Percentiles rank a stretch among this genome's conserved stretches.
Conservation (phyloP, 208 protist species). For the Paratrypanosoma confusum region DNA sequence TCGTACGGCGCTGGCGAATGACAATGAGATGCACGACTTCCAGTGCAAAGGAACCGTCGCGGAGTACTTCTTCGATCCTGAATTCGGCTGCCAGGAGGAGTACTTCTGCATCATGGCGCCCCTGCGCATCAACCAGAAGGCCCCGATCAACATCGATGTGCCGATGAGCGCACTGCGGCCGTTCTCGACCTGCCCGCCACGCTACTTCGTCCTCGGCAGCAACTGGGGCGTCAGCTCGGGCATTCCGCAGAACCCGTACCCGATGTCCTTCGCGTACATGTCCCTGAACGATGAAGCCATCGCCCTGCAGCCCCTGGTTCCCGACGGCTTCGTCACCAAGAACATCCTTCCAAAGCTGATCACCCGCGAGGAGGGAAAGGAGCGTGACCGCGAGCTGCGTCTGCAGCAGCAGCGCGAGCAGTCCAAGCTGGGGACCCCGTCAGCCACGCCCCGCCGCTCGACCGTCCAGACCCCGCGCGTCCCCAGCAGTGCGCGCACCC, state of each 20-base stretch:
- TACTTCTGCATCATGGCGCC: slow-evolving; percentile 85
- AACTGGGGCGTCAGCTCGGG: slow-evolving; percentile 64
- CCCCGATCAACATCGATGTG: slow-evolving; percentile 33
- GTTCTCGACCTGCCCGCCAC: slow-evolving; percentile 66
- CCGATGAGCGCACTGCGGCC: slow-evolving; percentile 63
- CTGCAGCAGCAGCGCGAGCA: slow-evolving; percentile 16
- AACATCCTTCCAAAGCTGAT: slow-evolving; percentile 48
- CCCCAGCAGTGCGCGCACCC: slow-evolving; percentile 13
- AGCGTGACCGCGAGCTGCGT: slow-evolving; percentile 32
- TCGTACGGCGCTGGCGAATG: slow-evolving; percentile 61
- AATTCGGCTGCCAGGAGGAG: slow-evolving; percentile 68
- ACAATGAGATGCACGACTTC: slow-evolving; percentile 74
- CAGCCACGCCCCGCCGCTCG: slow-evolving; percentile 14
- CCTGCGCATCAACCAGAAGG: slow-evolving; percentile 42
- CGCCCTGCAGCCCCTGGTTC: slow-evolving; percentile 28
- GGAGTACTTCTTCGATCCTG: slow-evolving; percentile 79
- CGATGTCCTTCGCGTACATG: slow-evolving; percentile 53
- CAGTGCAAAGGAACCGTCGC: slow-evolving; percentile 57
- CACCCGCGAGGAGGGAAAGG: slow-evolving; percentile 41
- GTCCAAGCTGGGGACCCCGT: slow-evolving; percentile 1
- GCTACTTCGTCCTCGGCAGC: slow-evolving; percentile 63
- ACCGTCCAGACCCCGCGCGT: slow-evolving; percentile 14
- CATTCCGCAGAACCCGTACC: slow-evolving; percentile 45
- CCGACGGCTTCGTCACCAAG: slow-evolving; percentile 36
- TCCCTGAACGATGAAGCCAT: slow-evolving; percentile 71